A percentile compares a stretch with the other conserved stretches of the same genome.
These are phyloP conservation scores for Rhizophagus clarus DNA, from an alignment of 192 early-diverging fungal genomes.

Conservation along the genomic window DNA sequence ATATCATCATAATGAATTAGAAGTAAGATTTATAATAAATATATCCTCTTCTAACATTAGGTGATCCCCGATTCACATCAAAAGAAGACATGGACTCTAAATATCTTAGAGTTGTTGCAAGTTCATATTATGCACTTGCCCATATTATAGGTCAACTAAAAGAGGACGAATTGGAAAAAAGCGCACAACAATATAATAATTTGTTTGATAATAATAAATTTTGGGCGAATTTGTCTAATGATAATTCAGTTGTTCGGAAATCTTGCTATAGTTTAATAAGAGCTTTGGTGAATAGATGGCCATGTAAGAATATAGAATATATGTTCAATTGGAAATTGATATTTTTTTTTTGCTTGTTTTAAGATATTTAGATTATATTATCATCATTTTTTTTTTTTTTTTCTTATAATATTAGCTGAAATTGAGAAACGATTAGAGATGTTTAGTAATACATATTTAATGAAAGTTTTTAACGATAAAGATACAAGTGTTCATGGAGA, in stretches of 20 bases:
- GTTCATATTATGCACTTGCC: conserved; percentile 58
- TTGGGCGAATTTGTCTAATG: conserved; percentile 55
- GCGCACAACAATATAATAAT: conserved; percentile 42
- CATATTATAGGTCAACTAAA: conserved; percentile 36
- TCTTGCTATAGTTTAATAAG: conserved; percentile 64
- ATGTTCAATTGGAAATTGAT: not conserved
- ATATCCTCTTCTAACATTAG: conserved; percentile 35
- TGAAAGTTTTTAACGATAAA: conserved; percentile 72
- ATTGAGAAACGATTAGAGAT: conserved; percentile 46
- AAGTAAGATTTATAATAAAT: too few relatives aligned
- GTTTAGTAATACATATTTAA: conserved; percentile 61
- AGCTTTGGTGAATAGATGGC: conserved; percentile 48
- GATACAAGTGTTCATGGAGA: conserved; percentile 71
- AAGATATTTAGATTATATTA: not conserved
- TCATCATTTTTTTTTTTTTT: conserved; percentile 35
- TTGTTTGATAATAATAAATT: conserved; percentile 55
- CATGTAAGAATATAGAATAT: conserved; percentile 41
- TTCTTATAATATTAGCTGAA: conserved; percentile 46
- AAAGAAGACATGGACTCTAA: conserved; percentile 76
- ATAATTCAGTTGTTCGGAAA: conserved; percentile 55
- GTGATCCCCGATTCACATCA: conserved; percentile 72
- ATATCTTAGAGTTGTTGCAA: conserved; percentile 67
- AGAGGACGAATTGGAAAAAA: conserved; percentile 34
- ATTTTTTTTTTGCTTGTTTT: not conserved
- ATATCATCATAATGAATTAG: not conserved